Base-by-base conservation (phyloP, 2,329 filamentous ascomycete genomes). In the Rutstroemia sp. region DNA sequence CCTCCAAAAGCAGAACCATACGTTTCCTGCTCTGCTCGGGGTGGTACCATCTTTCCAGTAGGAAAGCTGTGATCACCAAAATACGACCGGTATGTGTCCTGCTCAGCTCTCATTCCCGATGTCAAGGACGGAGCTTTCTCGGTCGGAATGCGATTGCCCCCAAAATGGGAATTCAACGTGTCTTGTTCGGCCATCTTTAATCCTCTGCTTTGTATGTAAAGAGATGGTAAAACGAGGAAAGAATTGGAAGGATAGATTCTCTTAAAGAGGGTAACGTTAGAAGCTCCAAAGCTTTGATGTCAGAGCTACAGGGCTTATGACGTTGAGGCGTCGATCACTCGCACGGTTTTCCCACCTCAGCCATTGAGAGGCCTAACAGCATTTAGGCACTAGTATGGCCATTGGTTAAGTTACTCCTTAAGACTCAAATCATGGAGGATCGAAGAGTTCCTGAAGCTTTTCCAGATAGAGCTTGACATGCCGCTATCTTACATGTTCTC, bases 101-200 rank as follows among this genome's bases (percentile, higher is more conserved):
- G 44, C 23, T 47, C 44, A 16, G 44, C 44, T 25, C 25, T 47
- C 44, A 47, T 25, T 47, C 19, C 44, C n/a, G 44, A 27, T 21
- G 21, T 25, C 10, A 8, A 14, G 9, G 44, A 47, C 19, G 44
- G 21, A 23, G 34, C 19, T 44, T 55, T 51, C 30, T 54, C 57
- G 10, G 27, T 47, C 10, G 25, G 38, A 17, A 49, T 40, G 27
- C 19, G 45, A 39, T 47, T 38, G 7, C 54, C 39, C 54, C 56
- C 57, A 27, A 59, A 39, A 38, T 59, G 57, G 3, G 53, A 56
- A 12, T 40, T 47, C 23, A 49, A 42, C 4, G 36, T 46, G 19
- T 55, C 53, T 50, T 55, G 53, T 55, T 55, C 53, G n/a, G 53
- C 25, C 53, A 55, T 55, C 17, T 21, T 50, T 42, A 9, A 47